Base-by-base conservation (phyloP, 2,329 filamentous ascomycete species). In the Trichoderma breve region DNA sequence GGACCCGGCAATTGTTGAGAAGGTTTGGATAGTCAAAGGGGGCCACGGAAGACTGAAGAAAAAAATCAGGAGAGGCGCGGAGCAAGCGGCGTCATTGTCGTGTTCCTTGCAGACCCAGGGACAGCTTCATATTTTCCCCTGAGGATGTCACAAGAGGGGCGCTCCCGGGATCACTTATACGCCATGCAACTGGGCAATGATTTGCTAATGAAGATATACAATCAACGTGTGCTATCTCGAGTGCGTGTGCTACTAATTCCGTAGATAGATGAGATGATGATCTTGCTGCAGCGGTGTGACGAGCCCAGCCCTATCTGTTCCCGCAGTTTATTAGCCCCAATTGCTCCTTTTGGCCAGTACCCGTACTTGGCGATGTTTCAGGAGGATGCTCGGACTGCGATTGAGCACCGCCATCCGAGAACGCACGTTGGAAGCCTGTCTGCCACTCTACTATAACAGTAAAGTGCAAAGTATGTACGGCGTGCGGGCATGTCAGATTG, bases 81-180 rank as follows among this genome's bases (percentile, higher is more conserved):
- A 47, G 21, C 66, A 69, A 28, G 66, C 66, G 36, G 60, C 66
- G 30, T 69, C 66, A 62, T 34, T 26, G n/a, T 62, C 66, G 66
- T 34, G 28, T 69, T 61, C 36, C 28, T 36, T 32, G 65, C 21
- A 18, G 53, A 11, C n/a, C 18, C 36, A 47, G 65, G 26, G n/a
- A 51, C 43, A 34, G 39, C 62, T 53, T 65, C 43, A 65, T 32
- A 4, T n/a, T 32, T 67, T 24, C 53, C 53, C 53, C 18, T 67
- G 34, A 28, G 30, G 24, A 47, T n/a, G n/a, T 24, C 32, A n/a
- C 7, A 28, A 14, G 36, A 30, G 11, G 26, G 53, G 26, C 39
- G 5, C 53, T 36, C 34, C 51, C 18, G 24, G 47, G 47, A 47
- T 14, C 11, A 32, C 34, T 60, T 68, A 60, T 60, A 68, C 65